Conservation (phyloP, 2,329 filamentous ascomycete species). For the Parastagonospora avenae region DNA sequence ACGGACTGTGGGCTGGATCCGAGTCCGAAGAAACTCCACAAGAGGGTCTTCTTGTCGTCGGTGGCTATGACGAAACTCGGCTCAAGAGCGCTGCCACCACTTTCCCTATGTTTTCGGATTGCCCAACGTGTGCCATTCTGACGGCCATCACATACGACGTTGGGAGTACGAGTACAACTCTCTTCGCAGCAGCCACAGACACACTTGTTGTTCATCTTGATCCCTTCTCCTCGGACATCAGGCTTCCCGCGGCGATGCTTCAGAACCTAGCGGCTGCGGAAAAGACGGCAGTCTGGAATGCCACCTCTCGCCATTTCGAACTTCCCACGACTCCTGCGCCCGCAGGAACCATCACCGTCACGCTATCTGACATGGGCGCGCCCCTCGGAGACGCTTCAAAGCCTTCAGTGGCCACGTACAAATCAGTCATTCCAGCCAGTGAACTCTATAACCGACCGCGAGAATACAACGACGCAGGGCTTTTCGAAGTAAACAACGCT, state of each 20-base stretch:
- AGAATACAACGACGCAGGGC: constrained; percentile 15
- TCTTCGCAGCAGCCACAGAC: constrained; percentile 12
- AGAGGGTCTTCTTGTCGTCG: constrained; percentile 20
- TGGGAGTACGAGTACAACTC: constrained; percentile 16
- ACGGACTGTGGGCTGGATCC: constrained; percentile 22
- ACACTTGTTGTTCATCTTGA: constrained; percentile 19
- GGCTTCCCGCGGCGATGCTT: constrained; percentile 15
- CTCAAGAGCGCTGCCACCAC: constrained; percentile 16
- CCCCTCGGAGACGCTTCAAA: constrained; percentile 18
- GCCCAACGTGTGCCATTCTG: constrained; percentile 21
- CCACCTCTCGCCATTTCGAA: constrained; percentile 18
- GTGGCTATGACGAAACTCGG: constrained; percentile 20
- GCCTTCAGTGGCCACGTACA: constrained; percentile 20
- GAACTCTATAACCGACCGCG: constrained; percentile 20
- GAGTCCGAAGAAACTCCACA: constrained; percentile 20
- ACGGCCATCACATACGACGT: constrained; percentile 25
- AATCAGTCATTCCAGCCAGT: constrained; percentile 19
- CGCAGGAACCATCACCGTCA: constrained; percentile 19
- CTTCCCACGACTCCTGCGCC: constrained; percentile 18
- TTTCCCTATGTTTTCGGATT: constrained; percentile 25
- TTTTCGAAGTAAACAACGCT: constrained; percentile 18
- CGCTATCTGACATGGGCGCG: constrained; percentile 16
- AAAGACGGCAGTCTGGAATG: constrained; percentile 21
- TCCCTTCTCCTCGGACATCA: constrained; percentile 17
- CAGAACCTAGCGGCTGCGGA: constrained; percentile 17